Evolutionary conservation across 257 asterid species (phyloP), one percentile per base, ranked within the genome.

Genomic region (Solanum chmielewskii): DNA sequence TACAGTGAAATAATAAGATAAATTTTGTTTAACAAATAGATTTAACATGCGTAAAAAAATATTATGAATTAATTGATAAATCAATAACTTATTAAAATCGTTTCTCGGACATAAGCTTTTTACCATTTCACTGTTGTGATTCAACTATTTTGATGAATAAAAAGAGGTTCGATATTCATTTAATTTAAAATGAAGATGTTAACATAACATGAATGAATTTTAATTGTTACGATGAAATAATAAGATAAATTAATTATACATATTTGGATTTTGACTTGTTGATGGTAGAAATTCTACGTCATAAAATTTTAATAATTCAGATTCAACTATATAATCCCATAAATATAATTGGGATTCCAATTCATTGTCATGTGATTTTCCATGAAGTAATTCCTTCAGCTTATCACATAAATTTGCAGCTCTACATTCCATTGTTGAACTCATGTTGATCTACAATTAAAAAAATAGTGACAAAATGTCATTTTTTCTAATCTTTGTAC

Each of bases 281-380:
- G 60, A 49, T 49, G 78, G 59, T 27, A 81, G 3, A 3, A 31
- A 2, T 2, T 83, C 86, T 29, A 84, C 47, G 20, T 89, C 77
- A 33, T 87, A 86, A 81, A 74, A 87, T 6, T 35, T 90, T 87
- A 90, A 89, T 11, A 85, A 12, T 45, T 89, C 83, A 12, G 90
- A 87, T 71, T 90, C 89, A 9, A 88, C 82, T 75, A 82, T 91
- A 23, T 83, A 90, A 71, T 93, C 94, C 92, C 90, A 93, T 71
- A 87, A 80, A 41, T 86, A 66, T 27, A 81, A 39, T 39, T 88
- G 80, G 70, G 93, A 89, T 88, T 91, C 93, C 84, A 74, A 76
- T 18, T 85, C 85, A 83, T 49, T 86, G 21, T 77, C 84, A 16
- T 68, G 4, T n/a, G 87, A 52, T 10, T 88, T 83, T 66, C 89